Evolutionary conservation across 2,329 filamentous ascomycete species (phyloP), one percentile per base, ranked within the genome.

Genomic region (Alternaria rosae): DNA sequence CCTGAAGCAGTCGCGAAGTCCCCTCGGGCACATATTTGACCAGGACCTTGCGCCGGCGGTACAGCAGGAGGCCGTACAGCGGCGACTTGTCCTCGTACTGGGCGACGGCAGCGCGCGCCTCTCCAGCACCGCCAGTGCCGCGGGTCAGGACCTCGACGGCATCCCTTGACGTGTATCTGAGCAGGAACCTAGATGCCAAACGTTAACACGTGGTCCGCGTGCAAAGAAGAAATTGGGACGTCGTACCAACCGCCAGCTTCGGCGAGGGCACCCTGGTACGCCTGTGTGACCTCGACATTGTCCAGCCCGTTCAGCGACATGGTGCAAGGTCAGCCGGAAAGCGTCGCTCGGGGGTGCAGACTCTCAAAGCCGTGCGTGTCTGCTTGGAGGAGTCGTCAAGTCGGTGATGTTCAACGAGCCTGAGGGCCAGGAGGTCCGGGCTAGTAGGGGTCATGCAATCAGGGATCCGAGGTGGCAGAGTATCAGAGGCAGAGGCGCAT

Each of bases 231-330:
- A 57, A 42, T 58, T 52, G 50, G 62, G 47, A 15, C 41, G 63
- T 84, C 91, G 81, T 87, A 98, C 95, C 95, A 99, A 90, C 93
- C 94, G 83, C 93, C 94, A 61, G 92, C 88, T 81, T 98, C 95
- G 62, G 87, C 87, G 72, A 90, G 84, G 59, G 92, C 92, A 72
- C 88, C 84, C 77, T 94, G 91, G 82, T 97, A 90, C 74, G 94
- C 93, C 82, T 96, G 92, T 81, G 89, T 88, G 82, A 99, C 87
- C 77, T 88, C 87, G 71, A 87, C 84, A 82, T 89, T 87, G 83
- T 97, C 94, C 82, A 98, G 86, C 69, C 95, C 95, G 89, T 97
- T 97, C 81, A 98, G 86, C 85, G 94, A 97, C 94, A 98, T 98
- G 62, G 53, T 71, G 61, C 42, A 20, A 35, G 35, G 65, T 43